These are phyloP conservation scores for Tephrocybe sp. DNA, from an alignment of 768 basidiomycete species.

Conservation along the genomic window DNA sequence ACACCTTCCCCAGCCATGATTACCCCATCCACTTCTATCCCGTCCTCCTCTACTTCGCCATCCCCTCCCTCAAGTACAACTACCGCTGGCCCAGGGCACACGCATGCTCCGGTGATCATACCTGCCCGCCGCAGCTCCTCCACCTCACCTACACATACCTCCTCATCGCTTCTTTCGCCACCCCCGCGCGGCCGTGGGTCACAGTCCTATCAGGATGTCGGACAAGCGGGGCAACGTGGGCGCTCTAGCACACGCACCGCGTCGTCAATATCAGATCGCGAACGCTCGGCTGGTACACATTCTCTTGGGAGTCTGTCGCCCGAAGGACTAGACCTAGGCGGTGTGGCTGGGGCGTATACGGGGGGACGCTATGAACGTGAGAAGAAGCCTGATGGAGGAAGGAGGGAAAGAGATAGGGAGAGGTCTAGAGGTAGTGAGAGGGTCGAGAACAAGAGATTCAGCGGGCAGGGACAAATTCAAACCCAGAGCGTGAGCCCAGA, in stretches of 20 bases:
- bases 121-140: slow-evolving; percentile 20
- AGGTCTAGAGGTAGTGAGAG: slow-evolving; percentile 42
- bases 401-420: slow-evolving; percentile 19
- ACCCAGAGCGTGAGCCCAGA: slow-evolving; percentile 34
- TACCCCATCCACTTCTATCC: slow-evolving; percentile 18
- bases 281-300: slow-evolving; percentile 25
- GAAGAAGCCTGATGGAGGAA: slow-evolving; percentile 17
- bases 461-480: slow-evolving; percentile 14
- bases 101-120: slow-evolving; percentile 18
- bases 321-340: slow-evolving; percentile 20
- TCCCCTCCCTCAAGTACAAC: slow-evolving; percentile 7
- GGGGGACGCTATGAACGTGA: slow-evolving; percentile 34
- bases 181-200: slow-evolving; percentile 27
- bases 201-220: slow-evolving; percentile 21
- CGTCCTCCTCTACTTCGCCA: slow-evolving; percentile 3
- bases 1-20: slow-evolving; percentile 45
- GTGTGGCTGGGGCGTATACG: slow-evolving; percentile 26
- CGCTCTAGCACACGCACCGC: slow-evolving; percentile 55
- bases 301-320: slow-evolving; percentile 29
- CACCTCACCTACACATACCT: slow-evolving; percentile 13
- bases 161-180: slow-evolving; percentile 26
- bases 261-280: slow-evolving; percentile 54
- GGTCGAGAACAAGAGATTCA: slow-evolving; percentile 35
- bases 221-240: slow-evolving; percentile 37
- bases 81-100: slow-evolving; percentile 17